A percentile compares a stretch with the other conserved stretches of the same genome.
phyloP scores from a whole-genome alignment of 2,329 filamentous ascomycete genomes.

The Colletotrichum brevisporum region DNA sequence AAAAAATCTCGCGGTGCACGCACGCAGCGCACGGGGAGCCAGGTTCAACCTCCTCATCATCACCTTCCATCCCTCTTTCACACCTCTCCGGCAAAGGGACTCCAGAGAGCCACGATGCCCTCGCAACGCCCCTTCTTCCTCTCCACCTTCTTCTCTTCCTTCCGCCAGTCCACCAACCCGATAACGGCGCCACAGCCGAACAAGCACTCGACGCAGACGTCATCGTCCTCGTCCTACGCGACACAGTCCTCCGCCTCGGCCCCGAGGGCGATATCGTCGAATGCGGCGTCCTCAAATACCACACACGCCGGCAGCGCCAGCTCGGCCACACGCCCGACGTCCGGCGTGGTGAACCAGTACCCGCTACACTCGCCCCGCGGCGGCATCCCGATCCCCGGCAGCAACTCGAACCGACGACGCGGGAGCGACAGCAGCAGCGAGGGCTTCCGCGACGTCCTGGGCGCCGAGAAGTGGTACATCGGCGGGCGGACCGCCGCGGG shows the following conservation, averaged over 20 bases:
- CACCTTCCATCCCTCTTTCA: neutral
- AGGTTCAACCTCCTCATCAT: slow-evolving; percentile 3
- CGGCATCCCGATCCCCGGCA: slow-evolving; percentile 57
- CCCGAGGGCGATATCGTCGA: slow-evolving; percentile 39
- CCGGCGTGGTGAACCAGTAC: slow-evolving; percentile 47
- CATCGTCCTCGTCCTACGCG: slow-evolving; percentile 32
- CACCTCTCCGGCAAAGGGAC: neutral
- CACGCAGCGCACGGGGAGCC: slow-evolving; percentile 5
- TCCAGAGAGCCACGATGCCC: slow-evolving; percentile 55
- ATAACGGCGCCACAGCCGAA: slow-evolving; percentile 40
- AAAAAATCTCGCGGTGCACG: slow-evolving; percentile 16
- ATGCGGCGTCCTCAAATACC: slow-evolving; percentile 15
- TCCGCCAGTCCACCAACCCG: slow-evolving; percentile 55
- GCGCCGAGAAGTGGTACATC: slow-evolving; percentile 86
- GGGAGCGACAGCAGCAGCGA: slow-evolving; percentile 83
- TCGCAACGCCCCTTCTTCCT: slow-evolving; percentile 70
- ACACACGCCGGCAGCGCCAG: neutral
- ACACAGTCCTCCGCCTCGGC: slow-evolving; percentile 36
- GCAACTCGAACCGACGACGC: slow-evolving; percentile 62
- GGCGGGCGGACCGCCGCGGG: slow-evolving; percentile 81
- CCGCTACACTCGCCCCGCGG: slow-evolving; percentile 47
- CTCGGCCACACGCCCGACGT: slow-evolving; percentile 41
- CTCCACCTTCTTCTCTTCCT: slow-evolving; percentile 69
- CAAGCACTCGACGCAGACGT: slow-evolving; percentile 38
- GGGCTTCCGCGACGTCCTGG: slow-evolving; percentile 80